Percentiles rank a stretch among this genome's conserved stretches.
These are phyloP conservation scores for Eleusine indica DNA, from an alignment of 176 grass and related monocot genomes.

Conservation along the genomic window DNA sequence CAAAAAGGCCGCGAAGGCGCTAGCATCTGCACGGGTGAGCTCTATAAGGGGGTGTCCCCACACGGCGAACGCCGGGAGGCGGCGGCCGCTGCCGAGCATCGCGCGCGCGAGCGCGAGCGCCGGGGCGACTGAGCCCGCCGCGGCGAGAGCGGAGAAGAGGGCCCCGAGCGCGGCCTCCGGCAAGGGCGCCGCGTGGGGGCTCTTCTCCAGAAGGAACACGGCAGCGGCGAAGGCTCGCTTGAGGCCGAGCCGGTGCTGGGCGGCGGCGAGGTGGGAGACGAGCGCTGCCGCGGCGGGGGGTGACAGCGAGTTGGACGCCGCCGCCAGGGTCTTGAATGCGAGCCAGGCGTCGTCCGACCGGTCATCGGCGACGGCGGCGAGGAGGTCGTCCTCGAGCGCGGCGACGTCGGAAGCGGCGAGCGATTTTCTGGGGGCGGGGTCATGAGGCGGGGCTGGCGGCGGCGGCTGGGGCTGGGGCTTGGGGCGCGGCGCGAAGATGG, in stretches of 20 bases:
- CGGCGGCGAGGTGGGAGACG: slow-evolving; percentile 68
- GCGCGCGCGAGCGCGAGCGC: slow-evolving; percentile 68
- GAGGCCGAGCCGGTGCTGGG: slow-evolving; percentile 65
- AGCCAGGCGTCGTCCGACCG: slow-evolving; percentile 76
- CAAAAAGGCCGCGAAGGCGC: slow-evolving; percentile 61
- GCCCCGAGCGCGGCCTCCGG: slow-evolving; percentile 51
- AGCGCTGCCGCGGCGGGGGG: slow-evolving; percentile 67
- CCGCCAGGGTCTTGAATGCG: slow-evolving; percentile 75
- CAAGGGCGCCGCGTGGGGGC: slow-evolving; percentile 39
- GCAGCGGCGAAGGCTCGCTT: slow-evolving; percentile 84
- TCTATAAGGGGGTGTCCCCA: slow-evolving; percentile 64
- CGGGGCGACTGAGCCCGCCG: slow-evolving; percentile 44
- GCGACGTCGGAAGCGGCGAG: slow-evolving; percentile 26
- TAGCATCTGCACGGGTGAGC: slow-evolving; percentile 47
- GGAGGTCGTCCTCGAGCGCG: slow-evolving; percentile 62
- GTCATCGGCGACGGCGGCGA: slow-evolving; percentile 50
- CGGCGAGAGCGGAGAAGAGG: slow-evolving; percentile 58
- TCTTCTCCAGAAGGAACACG: slow-evolving; percentile 79
- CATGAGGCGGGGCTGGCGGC: slow-evolving; percentile 12
- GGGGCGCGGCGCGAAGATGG: slow-evolving; percentile 67
- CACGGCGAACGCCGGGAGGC: slow-evolving; percentile 59
- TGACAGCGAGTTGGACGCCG: slow-evolving; percentile 53
- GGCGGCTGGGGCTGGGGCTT: slow-evolving; percentile 43
- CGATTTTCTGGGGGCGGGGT: slow-evolving; percentile 1
- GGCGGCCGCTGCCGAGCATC: slow-evolving; percentile 60